Percentiles rank a stretch among this genome's conserved stretches.
These are phyloP conservation scores for Penicillium pancosmium DNA, from an alignment of 495 filamentous ascomycete genomes.

Conservation along the genomic window DNA sequence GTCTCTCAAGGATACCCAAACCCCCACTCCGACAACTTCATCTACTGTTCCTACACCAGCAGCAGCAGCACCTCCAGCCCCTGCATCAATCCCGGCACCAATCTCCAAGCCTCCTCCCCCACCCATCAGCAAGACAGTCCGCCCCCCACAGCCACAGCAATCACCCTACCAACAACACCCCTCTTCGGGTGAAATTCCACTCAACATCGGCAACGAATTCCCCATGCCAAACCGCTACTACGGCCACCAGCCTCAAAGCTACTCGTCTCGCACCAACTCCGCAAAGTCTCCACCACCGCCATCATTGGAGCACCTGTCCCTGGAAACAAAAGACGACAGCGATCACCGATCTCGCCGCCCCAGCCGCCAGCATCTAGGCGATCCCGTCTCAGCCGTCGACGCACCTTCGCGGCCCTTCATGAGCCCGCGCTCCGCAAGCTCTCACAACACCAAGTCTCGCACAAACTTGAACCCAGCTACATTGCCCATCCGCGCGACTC, in stretches of 20 bases:
- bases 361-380: constrained; percentile 37
- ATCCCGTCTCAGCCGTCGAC: constrained; percentile 44
- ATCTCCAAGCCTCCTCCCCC: constrained; percentile 27
- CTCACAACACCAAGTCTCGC: constrained; percentile 39
- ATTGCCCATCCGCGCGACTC: constrained; percentile 47
- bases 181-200: constrained; percentile 68
- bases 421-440: constrained; percentile 42
- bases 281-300: constrained; percentile 37
- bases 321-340: constrained; percentile 38
- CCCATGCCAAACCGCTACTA: constrained; percentile 31
- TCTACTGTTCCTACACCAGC: constrained; percentile 13
- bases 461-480: constrained; percentile 41
- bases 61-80: constrained; percentile 18
- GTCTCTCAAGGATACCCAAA: constrained; percentile 40
- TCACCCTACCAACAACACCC: constrained; percentile 51
- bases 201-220: constrained; percentile 54
- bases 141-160: constrained; percentile 48
- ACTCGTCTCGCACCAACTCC: constrained; percentile 28
- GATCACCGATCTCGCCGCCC: constrained; percentile 43
- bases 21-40: constrained; percentile 14
- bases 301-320: constrained; percentile 45
- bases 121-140: constrained; percentile 43
- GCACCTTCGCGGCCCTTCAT: constrained; percentile 37
- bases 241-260: constrained; percentile 20
- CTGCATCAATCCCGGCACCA: constrained; percentile 22